Evolutionary conservation across 192 early-diverging fungal genomes (phyloP).

Genomic region (Coemansia asiatica): DNA sequence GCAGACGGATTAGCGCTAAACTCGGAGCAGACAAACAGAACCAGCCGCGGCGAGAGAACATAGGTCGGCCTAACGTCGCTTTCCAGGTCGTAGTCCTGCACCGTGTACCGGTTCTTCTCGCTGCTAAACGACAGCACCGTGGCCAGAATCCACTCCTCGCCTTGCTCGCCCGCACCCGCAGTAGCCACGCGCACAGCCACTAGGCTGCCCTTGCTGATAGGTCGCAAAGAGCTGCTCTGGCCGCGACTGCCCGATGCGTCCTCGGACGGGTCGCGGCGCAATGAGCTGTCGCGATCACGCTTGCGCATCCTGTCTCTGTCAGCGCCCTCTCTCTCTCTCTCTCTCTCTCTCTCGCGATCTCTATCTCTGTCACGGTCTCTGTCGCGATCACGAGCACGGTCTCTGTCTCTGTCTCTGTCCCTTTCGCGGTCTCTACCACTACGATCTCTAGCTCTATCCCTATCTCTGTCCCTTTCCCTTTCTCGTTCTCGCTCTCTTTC

Average conservation of each 20-base stretch:
- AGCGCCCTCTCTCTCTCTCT: conserved; percentile 5
- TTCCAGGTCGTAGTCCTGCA: conserved; percentile 49
- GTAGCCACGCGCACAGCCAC: conserved; percentile 41
- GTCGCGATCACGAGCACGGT: conserved; percentile 6
- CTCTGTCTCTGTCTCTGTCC: conserved; percentile 14
- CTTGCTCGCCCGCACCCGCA: conserved; percentile 8
- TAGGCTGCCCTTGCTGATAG: conserved; percentile 33
- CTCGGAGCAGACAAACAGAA: conserved; percentile 34
- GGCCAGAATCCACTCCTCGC: conserved; percentile 47
- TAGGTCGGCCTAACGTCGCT: conserved; percentile 40
- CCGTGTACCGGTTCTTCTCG: conserved; percentile 45
- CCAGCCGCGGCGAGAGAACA: conserved; percentile 29
- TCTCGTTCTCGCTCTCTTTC: background rate
- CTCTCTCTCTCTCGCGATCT: conserved; percentile 3
- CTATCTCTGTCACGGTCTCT: conserved; percentile 10
- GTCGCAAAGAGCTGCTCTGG: conserved; percentile 2
- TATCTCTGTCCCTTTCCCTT: conserved; percentile 8
- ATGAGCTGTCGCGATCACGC: conserved; percentile 10
- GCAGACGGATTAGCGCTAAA: conserved; percentile 8
- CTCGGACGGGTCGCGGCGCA: background rate
- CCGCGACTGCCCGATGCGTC: background rate
- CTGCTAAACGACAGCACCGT: conserved; percentile 36
- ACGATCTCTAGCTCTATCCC: conserved; percentile 11
- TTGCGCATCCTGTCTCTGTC: conserved; percentile 1
- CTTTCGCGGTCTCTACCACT: conserved; percentile 1